Base-by-base conservation (phyloP, 2,329 filamentous ascomycete species). In the Microascus cirrosus region DNA sequence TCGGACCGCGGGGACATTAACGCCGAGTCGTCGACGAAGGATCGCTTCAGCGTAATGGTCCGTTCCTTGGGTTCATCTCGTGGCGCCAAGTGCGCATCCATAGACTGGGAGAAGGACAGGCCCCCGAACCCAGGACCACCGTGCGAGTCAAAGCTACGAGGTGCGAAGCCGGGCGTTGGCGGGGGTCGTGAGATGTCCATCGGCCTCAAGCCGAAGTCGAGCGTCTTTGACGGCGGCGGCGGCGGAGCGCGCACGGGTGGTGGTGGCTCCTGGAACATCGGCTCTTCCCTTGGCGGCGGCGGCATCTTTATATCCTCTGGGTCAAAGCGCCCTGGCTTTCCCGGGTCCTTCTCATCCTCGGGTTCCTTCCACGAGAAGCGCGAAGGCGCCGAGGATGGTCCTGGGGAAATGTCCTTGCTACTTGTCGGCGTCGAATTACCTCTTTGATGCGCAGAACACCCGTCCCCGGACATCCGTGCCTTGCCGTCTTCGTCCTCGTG, bases 1-100 rank as follows among this genome's bases (percentile, higher is more conserved):
- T 87, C 85, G 1, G 77, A 84, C 51, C 87, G 80, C 0, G 89
- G 88, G 2, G 87, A 90, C 76, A 90, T 79, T 11, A 89, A 71
- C 13, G 83, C 75, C 53, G 83, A 79, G 12, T 80, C 76, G 15
- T 75, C 73, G 1, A 73, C 69, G 39, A 69, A 63, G 13, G 64
- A 65, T n/a, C 45, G 20, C 22, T 48, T 24, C 8, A 54, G 34
- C 13, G 51, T 50, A 13, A 61, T 59, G 8, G 28, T 28, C 20
- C 58, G 28, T 24, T 59, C 53, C 24, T 34, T 53, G 7, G 53
- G 57, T n/a, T 24, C 42, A 13, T 20, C 50, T 34, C 22, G 28
- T 32, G 28, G 28, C 13, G 53, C 15, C 32, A 36, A n/a, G 18
- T 20, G 18, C 28, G 53, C 32, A 22, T 54, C 18, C 53, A 36